phyloP scores from a whole-genome alignment of 257 asterid genomes.

The Capsicum rhomboideum region DNA sequence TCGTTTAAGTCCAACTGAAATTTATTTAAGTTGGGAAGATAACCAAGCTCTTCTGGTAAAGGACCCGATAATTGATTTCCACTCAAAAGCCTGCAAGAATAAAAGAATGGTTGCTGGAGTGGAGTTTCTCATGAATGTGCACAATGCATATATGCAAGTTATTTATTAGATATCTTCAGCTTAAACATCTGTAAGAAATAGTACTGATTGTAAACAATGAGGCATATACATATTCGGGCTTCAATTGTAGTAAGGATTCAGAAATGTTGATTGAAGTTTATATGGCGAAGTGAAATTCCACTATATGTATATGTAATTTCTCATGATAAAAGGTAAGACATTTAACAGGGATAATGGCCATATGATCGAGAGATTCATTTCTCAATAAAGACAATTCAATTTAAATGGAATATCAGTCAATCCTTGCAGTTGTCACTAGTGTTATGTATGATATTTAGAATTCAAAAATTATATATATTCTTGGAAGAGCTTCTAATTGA shows the following conservation, averaged over 20 bases:
- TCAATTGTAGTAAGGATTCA: not conserved
- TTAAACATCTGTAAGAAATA: not conserved
- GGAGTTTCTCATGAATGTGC: not conserved
- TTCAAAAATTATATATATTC: no score
- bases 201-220: not conserved
- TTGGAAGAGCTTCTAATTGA: not conserved
- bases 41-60: slow-evolving; percentile 87
- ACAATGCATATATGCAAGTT: not conserved
- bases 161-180: not conserved
- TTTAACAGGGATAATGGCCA: not conserved
- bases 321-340: no score
- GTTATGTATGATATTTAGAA: not conserved
- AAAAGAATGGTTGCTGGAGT: not conserved
- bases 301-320: no score
- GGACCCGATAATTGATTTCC: slow-evolving; percentile 88
- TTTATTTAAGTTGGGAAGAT: slow-evolving; percentile 63
- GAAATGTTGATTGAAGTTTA: no score
- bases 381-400: not conserved
- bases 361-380: not conserved
- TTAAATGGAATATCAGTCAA: not conserved
- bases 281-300: no score
- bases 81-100: slow-evolving; percentile 70
- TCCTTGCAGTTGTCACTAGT: not conserved
- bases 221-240: not conserved
- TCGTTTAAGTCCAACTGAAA: slow-evolving; percentile 86